Evolutionary conservation across 2,329 filamentous ascomycete genomes (phyloP), one percentile per base, ranked within the genome.

Genomic region (Hypoxylon rubiginosum): DNA sequence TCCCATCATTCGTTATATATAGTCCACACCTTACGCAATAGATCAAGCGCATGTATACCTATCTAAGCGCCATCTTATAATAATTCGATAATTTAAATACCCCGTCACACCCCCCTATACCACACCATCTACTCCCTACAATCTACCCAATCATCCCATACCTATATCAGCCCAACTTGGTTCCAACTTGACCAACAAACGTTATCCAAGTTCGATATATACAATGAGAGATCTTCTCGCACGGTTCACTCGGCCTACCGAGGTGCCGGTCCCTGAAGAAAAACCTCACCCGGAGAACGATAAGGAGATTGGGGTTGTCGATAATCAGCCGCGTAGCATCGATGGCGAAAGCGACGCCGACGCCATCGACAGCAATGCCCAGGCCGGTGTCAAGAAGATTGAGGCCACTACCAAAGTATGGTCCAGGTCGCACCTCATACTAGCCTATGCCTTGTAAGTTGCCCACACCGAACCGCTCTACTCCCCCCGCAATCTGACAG

Each of bases 381-480:
- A 84, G 72, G 75, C 76, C 8, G 84, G 84, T 74, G 82, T 85
- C 17, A 79, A 81, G 62, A 81, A 81, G 55, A 79, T 85, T n/a
- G 81, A 85, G 71, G 84, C 83, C 13, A 79, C 80, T 8, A 81
- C 83, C 28, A 81, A 79, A 46, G 80, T 82, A 36, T 83, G 82
- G 82, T 76, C 78, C 0, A 79, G 63, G 48, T 70, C 69, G 32
- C 75, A 82, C 54, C 75, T 85, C 13, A 77, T 81, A n/a, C 19
- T 75, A 0, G 81, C 83, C 39, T 85, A 85, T 62, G 52, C 74
- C 39, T 73, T 82, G 83, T 84, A 74, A 72, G 82, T 77, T 17
- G 3, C 15, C n/a, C n/a, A n/a, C 8, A 17, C 46, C 36, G 39
- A 28, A 24, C 17, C 5, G 13, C 13, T 53, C 41, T 4, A 4